phyloP scores from a whole-genome alignment of 306 rosid genomes.

The Betula pendula region DNA sequence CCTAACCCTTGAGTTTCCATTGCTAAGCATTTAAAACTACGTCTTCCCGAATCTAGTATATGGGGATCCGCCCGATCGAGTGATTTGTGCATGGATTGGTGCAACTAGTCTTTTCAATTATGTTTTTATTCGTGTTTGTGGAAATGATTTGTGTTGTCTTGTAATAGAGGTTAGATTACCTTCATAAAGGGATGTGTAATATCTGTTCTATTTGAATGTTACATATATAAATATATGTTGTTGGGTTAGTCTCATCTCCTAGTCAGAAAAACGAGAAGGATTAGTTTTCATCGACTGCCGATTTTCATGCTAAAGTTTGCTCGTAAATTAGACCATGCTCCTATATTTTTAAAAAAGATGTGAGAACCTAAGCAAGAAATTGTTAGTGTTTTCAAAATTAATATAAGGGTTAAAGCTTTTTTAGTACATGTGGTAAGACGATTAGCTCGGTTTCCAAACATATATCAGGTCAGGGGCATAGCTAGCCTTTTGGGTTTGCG shows the following conservation, averaged over 20 bases:
- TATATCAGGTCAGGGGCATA: too few species aligned
- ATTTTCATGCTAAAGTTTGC: neutral
- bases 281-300: neutral
- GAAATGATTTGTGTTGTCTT: neutral
- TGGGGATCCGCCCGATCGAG: neutral
- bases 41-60: neutral
- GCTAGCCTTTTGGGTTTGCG: too few species aligned
- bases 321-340: neutral
- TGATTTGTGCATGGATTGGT: neutral
- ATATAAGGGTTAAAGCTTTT: too few species aligned
- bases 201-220: neutral
- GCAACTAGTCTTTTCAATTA: too few species aligned
- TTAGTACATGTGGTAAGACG: too few species aligned
- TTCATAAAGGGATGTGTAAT: neutral
- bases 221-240: neutral
- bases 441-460: too few species aligned
- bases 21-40: neutral
- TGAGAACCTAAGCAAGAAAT: too few species aligned
- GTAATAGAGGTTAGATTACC: neutral
- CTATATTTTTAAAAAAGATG: too few species aligned
- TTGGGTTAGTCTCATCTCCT: too few species aligned
- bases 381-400: too few species aligned
- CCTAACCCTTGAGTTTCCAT: neutral
- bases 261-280: too few species aligned
- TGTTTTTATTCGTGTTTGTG: neutral